These are phyloP conservation scores for Mentha longifolia DNA, from an alignment of 257 asterid species.

Conservation along the genomic window DNA sequence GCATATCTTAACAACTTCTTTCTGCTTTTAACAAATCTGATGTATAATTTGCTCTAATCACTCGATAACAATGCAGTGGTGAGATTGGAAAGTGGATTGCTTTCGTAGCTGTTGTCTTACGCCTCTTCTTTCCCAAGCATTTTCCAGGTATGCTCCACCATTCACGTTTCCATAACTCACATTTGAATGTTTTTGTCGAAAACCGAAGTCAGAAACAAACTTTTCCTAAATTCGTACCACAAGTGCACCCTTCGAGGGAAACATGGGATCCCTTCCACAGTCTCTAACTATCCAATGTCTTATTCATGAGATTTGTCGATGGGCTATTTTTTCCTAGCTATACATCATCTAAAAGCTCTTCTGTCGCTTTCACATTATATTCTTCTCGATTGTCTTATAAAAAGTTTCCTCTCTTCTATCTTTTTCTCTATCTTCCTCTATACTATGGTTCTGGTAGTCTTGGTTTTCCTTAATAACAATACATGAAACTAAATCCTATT, in stretches of 20 bases:
- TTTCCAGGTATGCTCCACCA: conserved; percentile 53
- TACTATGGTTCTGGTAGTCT: background rate
- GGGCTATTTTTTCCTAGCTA: background rate
- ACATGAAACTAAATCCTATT: background rate
- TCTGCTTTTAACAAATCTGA: conserved; percentile 4
- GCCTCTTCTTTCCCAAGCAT: conserved; percentile 70
- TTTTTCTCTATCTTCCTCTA: background rate
- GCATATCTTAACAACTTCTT: too few relatives aligned
- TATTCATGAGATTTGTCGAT: background rate
- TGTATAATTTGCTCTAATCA: background rate
- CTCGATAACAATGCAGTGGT: conserved; percentile 53
- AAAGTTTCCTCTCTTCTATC: background rate
- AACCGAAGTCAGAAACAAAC: background rate
- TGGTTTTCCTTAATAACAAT: background rate
- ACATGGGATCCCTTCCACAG: background rate
- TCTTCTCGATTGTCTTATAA: background rate
- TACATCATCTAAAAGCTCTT: background rate
- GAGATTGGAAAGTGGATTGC: conserved; percentile 86
- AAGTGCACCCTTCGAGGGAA: background rate
- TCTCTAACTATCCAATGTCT: background rate
- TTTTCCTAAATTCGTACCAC: background rate
- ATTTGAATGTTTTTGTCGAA: too few relatives aligned
- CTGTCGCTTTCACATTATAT: background rate
- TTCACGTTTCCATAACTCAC: background rate
- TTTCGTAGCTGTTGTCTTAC: conserved; percentile 57